Conservation (phyloP, 768 basidiomycete genomes). For the Podaxis sp. region DNA sequence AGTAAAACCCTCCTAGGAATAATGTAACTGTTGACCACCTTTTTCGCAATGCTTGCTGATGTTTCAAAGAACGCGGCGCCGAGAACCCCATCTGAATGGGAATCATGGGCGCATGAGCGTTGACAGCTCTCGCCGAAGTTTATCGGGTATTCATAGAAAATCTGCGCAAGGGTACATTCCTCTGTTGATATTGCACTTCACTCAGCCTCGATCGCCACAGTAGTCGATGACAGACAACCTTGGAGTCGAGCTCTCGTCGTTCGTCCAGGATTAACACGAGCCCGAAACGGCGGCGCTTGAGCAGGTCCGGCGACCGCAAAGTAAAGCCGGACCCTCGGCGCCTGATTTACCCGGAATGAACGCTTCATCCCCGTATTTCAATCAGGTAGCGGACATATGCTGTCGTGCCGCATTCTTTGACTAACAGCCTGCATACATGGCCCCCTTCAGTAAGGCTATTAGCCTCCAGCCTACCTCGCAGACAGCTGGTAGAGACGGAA, state of each 20-base stretch:
- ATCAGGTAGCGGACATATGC: neutral
- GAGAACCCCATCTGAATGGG: neutral
- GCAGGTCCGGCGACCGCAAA: neutral
- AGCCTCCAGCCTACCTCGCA: slow-evolving; percentile 19
- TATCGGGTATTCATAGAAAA: too few species aligned
- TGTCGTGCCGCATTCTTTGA: neutral
- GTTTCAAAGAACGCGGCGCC: neutral
- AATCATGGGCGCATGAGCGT: neutral
- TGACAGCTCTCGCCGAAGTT: neutral
- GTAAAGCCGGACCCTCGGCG: neutral
- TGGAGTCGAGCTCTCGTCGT: neutral
- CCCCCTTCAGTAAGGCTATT: slow-evolving; percentile 37
- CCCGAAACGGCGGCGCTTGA: too few species aligned
- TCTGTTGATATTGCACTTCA: neutral
- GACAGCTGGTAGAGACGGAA: slow-evolving; percentile 16
- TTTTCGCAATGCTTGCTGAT: neutral
- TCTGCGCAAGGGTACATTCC: too few species aligned
- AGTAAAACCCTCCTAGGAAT: neutral
- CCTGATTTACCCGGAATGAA: neutral
- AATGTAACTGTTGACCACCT: neutral
- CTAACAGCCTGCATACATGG: slow-evolving; percentile 30
- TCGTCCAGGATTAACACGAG: neutral
- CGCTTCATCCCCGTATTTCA: neutral
- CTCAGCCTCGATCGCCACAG: neutral
- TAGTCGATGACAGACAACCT: neutral